Base-by-base conservation (phyloP, 169 alveolate species). In the Theileria orientalis region DNA sequence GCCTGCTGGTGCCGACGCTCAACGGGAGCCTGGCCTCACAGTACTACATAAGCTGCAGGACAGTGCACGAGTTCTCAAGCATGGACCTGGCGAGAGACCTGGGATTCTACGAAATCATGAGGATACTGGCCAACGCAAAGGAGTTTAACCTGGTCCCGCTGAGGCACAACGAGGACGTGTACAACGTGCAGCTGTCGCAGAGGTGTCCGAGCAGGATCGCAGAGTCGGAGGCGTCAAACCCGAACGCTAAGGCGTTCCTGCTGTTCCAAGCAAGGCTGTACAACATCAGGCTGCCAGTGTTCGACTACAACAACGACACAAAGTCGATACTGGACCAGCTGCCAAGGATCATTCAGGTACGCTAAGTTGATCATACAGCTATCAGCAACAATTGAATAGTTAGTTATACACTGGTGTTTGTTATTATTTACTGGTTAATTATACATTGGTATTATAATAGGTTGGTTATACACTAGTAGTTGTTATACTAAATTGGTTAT, bases 131-230 rank as follows among this genome's bases (percentile, higher is more conserved):
- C 2, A 85, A 90, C 66, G 95, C 97, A 0, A 85, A 84, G 51
- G 99, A 96, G 77, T 96, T 94, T 76, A 89, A 85, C 29, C 95
- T 91, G 19, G 94, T 94, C 44, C 99, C 99, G 0, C 93, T 95
- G 21, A 49, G 99, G 47, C 99, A 96, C 78, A 96, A 95, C 47
- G 99, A 96, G 90, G 99, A 96, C 74, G 87, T 87, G 27, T 91
- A 94, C 72, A 94, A 94, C 77, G 94, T 92, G 57, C 93, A 94
- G 41, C 80, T 96, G 74, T 87, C 96, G 13, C 76, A 91, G 29
- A 84, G 84, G 49, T 87, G 92, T 40, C 97, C 97, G 29, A 73
- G 94, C 67, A 93, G 91, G 64, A 94, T 92, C 16, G 84, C 92
- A n/a, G 91, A 90, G 52, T 87, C 90, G 54, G 96, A 95, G 42